Conservation (phyloP, 108 stramenopile species). For the Ochromonas danica region DNA sequence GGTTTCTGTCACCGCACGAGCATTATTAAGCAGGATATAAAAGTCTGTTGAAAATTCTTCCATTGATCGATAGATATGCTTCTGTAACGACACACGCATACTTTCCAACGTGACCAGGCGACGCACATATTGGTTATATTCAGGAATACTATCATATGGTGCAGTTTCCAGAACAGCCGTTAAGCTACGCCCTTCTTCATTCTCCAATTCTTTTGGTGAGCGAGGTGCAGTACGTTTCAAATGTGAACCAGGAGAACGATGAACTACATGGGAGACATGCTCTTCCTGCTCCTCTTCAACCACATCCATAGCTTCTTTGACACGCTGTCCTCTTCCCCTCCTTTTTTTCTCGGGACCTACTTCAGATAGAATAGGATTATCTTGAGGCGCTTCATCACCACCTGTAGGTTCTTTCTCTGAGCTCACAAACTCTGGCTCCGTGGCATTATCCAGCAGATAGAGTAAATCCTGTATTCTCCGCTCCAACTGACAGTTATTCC, state of each 20-base stretch:
- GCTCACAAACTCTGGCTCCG: neutral
- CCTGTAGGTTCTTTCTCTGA: neutral
- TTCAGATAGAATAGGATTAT: neutral
- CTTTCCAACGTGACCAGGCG: neutral
- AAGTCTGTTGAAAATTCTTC: neutral
- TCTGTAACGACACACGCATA: neutral
- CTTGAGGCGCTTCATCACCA: neutral
- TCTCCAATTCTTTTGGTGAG: neutral
- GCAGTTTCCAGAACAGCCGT: too few species aligned
- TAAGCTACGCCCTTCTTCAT: too few species aligned
- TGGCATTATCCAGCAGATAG: too few species aligned
- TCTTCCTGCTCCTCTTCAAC: neutral
- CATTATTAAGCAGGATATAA: constrained; percentile 23
- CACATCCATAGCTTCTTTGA: neutral
- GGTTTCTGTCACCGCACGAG: neutral
- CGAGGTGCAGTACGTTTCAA: neutral
- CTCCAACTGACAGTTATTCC: too few species aligned
- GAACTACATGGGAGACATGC: neutral
- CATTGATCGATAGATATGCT: constrained; percentile 19
- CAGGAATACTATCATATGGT: constrained; percentile 20
- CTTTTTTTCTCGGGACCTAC: neutral
- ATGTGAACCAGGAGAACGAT: neutral
- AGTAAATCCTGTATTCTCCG: too few species aligned
- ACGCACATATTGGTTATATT: constrained; percentile 11
- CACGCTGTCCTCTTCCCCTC: neutral